These are phyloP conservation scores for Datura wrightii DNA, from an alignment of 257 asterid species.

Conservation along the genomic window DNA sequence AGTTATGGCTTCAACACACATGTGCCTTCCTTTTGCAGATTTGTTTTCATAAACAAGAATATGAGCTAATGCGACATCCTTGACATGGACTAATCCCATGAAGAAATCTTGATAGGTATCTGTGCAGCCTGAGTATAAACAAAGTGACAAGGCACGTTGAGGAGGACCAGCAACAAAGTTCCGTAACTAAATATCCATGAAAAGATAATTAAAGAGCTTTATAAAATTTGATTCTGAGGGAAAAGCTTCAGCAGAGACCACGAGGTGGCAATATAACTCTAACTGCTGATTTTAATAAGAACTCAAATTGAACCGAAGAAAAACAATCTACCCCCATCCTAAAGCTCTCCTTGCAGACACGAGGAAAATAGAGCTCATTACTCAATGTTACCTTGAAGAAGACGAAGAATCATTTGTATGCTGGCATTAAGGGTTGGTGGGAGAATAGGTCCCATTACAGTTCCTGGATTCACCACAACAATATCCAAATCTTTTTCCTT, in stretches of 20 bases:
- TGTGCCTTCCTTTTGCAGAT: constrained; percentile 76
- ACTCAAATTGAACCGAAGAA: background rate
- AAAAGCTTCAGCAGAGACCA: background rate
- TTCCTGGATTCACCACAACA: constrained; percentile 89
- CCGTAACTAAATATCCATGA: background rate
- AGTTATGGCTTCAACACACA: constrained; percentile 77
- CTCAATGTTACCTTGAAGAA: constrained; percentile 72
- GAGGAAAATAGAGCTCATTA: background rate
- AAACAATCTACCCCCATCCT: constrained; percentile 7
- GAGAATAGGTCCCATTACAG: constrained; percentile 79
- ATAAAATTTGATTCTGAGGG: background rate
- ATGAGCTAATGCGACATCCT: constrained; percentile 89
- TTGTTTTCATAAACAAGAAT: constrained; percentile 71
- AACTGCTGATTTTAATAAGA: background rate
- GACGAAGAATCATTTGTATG: constrained; percentile 76
- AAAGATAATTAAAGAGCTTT: background rate
- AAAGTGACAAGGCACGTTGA: constrained; percentile 35
- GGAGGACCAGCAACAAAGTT: constrained; percentile 24
- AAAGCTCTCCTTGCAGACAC: background rate
- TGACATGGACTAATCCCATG: constrained; percentile 81
- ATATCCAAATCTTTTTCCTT: constrained; percentile 72
- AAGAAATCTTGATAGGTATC: constrained; percentile 56
- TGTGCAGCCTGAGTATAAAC: constrained; percentile 53
- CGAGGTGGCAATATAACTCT: background rate
- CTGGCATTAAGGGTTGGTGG: constrained; percentile 78